Base-by-base conservation (phyloP, 2,329 filamentous ascomycete species). In the Daldinia sp. region DNA sequence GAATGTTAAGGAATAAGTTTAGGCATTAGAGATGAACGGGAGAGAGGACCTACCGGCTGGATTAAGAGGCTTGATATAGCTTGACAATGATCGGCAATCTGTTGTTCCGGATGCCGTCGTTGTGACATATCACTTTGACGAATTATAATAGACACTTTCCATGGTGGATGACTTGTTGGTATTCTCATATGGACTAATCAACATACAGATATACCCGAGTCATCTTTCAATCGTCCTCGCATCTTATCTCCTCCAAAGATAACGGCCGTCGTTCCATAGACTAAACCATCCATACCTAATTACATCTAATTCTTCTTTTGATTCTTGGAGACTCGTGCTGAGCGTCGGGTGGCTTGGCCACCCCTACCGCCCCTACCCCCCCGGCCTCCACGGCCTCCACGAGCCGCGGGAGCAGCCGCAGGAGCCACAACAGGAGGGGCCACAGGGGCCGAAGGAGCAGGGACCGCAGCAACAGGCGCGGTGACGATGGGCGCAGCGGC, bases 51-150 rank as follows among this genome's bases (percentile, higher is more conserved):
- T 53, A 9, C 39, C 37, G 59, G 48, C 46, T n/a, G 10, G 26
- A 33, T 26, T 58, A 35, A 18, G 50, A 15, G 53, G 51, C 37
- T 44, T 57, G 37, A 62, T 66, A 39, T 61, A 28, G 1, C 15
- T 26, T 44, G 37, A 13, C 20, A 20, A 13, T 20, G 39, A n/a
- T 44, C 61, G 61, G 54, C 5, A 48, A 12, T 18, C 4, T n/a
- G 9, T 44, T 58, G 18, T 20, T 58, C 44, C 37, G 37, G 10
- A 15, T 6, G n/a, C 41, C 41, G 41, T 9, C 10, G 7, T 35
- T 35, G 10, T 18, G 41, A 42, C 35, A 39, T 39, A 12, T 39
- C 35, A 39, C 13, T 4, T 1, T 15, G 12, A 13, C 5, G 35
- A 39, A 4, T 39, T 39, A 39, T 39, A 39, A 15, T 39, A 39